Evolutionary conservation across 2,329 filamentous ascomycete species (phyloP), one percentile per base, ranked within the genome.

Genomic region (Arthrobotrys sinensis): DNA sequence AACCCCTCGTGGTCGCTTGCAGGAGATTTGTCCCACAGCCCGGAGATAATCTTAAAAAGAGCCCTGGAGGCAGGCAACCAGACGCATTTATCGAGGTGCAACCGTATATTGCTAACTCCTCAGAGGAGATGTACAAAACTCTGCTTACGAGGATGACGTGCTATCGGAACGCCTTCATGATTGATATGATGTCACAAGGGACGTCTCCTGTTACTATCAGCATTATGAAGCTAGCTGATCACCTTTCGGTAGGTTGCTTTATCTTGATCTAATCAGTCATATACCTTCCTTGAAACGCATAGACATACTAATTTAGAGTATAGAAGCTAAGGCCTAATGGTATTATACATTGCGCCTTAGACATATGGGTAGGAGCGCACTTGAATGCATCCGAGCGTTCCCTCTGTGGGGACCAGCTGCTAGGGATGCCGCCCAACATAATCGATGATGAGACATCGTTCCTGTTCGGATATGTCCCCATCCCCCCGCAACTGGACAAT

Each of bases 331-430:
- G 73, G 11, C 73, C 73, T 48, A 69, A 77, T 67, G 73, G 73
- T 21, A 77, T 77, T 32, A 60, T 77, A 66, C 73, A 77, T 40
- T 71, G 66, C 52, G 73, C 73, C 14, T 60, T 77, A 50, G 73
- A 77, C 55, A 77, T 77, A 57, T 77, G 73, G 73, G 73, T 77
- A 21, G 73, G 73, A n/a, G 73, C 73, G 11, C 73, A 77, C 16
- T 40, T 77, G 19, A 77, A 77, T 46, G 73, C 73, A 21, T 70
- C 73, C 11, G 73, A 77, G n/a, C 73, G 73, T n/a, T 77, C 73
- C 24, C 19, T 77, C 19, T 77, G 73, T 46, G 73, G 73, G 12
- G 73, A 77, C 0, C 50, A 77, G 16, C 40, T 77, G 6, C 36
- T 77, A 4, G 73, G 73, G 19, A 77, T 77, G 73, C 66, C 73